Conservation (phyloP, 139 green algal species). For the Chlamydomonas incerta region DNA sequence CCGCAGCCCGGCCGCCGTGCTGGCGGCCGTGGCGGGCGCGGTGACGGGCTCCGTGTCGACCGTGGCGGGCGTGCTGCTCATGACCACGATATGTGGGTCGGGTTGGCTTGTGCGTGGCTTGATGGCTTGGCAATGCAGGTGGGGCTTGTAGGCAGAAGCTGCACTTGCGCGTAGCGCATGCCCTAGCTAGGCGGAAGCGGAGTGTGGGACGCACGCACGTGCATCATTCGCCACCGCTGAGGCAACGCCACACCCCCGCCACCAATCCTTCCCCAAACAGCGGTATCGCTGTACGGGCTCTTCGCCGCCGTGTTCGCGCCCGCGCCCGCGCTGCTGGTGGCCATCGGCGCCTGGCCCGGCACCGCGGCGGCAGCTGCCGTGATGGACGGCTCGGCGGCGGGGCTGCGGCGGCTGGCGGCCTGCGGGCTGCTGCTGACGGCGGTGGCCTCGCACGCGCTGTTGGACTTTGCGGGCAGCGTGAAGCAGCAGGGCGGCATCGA, state of each 20-base stretch:
- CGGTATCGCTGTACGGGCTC: constrained; percentile 3
- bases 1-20: background rate
- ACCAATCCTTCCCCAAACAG: too few relatives aligned
- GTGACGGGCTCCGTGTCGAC: background rate
- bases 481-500: background rate
- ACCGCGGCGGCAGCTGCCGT: background rate
- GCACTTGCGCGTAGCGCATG: too few relatives aligned
- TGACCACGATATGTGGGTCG: background rate
- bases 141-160: too few relatives aligned
- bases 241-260: too few relatives aligned
- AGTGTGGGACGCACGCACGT: too few relatives aligned
- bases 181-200: too few relatives aligned
- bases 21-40: background rate
- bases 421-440: constrained; percentile 25
- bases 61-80: constrained; percentile 13
- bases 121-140: too few relatives aligned
- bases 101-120: too few relatives aligned
- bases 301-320: background rate
- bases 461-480: background rate
- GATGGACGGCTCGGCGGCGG: background rate
- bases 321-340: background rate
- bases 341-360: constrained; percentile 8
- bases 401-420: constrained; percentile 17
- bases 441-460: constrained; percentile 18
- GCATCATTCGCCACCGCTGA: too few relatives aligned